Evolutionary conservation across 192 early-diverging fungal genomes (phyloP).

Genomic region (Coemansia sp.): DNA sequence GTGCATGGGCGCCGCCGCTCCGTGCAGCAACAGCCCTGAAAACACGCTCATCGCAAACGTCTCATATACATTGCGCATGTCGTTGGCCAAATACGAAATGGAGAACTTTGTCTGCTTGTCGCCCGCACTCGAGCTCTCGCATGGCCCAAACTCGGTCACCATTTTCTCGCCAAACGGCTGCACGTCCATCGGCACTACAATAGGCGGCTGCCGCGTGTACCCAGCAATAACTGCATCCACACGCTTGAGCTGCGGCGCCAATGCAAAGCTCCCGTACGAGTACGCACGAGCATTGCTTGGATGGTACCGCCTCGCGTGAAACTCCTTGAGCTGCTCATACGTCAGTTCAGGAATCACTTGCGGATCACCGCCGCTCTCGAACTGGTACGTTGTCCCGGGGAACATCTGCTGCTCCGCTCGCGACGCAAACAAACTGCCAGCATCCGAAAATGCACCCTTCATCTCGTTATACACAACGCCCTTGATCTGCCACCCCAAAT

Average conservation of each 20-base stretch:
- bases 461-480: constrained; percentile 99
- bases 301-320: constrained; percentile 86
- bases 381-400: constrained; percentile 76
- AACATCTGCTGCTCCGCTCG: constrained; percentile 81
- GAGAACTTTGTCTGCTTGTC: constrained; percentile 83
- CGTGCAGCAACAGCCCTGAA: constrained; percentile 79
- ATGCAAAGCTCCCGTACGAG: constrained; percentile 82
- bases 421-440: constrained; percentile 73
- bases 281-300: constrained; percentile 91
- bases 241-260: constrained; percentile 71
- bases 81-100: constrained; percentile 71
- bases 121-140: constrained; percentile 36
- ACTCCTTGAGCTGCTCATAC: constrained; percentile 75
- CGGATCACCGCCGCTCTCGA: constrained; percentile 91
- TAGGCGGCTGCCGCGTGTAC: constrained; percentile 56
- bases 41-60: constrained; percentile 81
- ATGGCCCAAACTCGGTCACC: constrained; percentile 50
- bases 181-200: constrained; percentile 57
- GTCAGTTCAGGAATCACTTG: constrained; percentile 83
- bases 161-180: constrained; percentile 45
- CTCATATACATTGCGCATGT: constrained; percentile 75
- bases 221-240: constrained; percentile 65
- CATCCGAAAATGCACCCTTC: constrained; percentile 89
- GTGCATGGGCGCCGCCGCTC: constrained; percentile 90
- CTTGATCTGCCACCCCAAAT: constrained; percentile 66